Percentiles rank a stretch among this genome's conserved stretches.
phyloP scores from a whole-genome alignment of 2,329 filamentous ascomycete genomes.

The Fusarium sp. region DNA sequence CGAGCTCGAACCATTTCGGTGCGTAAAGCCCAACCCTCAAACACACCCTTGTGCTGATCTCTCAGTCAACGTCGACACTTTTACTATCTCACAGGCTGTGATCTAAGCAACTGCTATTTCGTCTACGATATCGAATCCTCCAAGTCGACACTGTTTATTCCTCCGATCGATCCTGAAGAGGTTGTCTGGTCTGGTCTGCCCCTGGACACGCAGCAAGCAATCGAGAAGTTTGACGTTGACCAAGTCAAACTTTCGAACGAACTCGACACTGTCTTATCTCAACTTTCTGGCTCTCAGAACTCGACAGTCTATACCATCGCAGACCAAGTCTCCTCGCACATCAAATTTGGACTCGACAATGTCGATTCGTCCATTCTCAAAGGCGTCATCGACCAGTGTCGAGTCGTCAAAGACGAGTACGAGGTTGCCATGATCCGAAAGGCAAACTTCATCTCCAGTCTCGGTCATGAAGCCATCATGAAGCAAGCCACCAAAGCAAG shows the following conservation, averaged over 20 bases:
- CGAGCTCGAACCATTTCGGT: conserved; percentile 68
- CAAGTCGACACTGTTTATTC: not conserved
- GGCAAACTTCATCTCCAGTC: not conserved
- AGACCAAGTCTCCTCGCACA: not conserved
- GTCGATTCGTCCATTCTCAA: not conserved
- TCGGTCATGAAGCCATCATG: not conserved
- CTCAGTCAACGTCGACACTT: conserved; percentile 86
- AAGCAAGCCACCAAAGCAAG: not conserved
- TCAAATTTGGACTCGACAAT: not conserved
- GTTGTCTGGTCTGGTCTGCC: not conserved
- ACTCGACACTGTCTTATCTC: not conserved
- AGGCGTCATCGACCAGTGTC: not conserved
- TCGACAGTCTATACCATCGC: not conserved
- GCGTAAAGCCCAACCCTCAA: not conserved
- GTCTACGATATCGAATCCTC: conserved; percentile 71
- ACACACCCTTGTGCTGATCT: not conserved
- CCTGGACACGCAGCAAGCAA: not conserved
- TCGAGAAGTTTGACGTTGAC: not conserved
- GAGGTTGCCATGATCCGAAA: not conserved
- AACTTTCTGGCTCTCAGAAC: not conserved
- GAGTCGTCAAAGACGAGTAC: not conserved
- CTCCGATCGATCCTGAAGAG: not conserved
- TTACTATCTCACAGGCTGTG: conserved; percentile 89
- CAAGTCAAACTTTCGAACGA: not conserved
- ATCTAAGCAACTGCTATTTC: conserved; percentile 81